Percentiles rank a stretch among this genome's conserved stretches.
Conservation (phyloP, 306 rosid species). For the Corylus heterophylla region DNA sequence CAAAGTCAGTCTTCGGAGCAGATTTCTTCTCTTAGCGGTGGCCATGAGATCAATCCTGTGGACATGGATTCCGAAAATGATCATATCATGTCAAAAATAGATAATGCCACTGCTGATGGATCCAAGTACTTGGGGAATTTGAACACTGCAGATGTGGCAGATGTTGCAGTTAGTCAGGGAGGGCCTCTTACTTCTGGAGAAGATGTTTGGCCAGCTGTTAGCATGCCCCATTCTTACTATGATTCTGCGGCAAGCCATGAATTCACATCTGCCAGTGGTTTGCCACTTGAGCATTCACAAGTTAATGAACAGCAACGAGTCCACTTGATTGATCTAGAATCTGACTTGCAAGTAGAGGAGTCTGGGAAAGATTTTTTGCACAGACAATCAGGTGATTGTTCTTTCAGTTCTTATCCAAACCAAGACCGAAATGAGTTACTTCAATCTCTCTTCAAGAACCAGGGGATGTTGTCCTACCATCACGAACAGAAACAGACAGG, state of each 20-base stretch:
- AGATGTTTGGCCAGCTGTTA: conserved; percentile 65
- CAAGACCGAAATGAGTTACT: conserved; percentile 72
- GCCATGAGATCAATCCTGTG: conserved; percentile 28
- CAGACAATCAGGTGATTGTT: conserved; percentile 46
- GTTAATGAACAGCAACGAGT: conserved; percentile 42
- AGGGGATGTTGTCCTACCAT: conserved; percentile 55
- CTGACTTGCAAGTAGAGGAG: conserved; percentile 53
- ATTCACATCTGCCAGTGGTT: conserved; percentile 43
- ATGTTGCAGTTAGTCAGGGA: conserved; percentile 42
- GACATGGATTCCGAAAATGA: conserved; percentile 40
- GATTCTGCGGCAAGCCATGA: conserved; percentile 59
- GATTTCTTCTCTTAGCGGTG: conserved; percentile 32
- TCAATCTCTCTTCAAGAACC: conserved; percentile 70
- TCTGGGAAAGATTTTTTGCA: conserved; percentile 47
- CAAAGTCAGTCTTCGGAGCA: conserved; percentile 32
- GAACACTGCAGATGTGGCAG: conserved; percentile 42
- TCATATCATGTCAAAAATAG: conserved; percentile 24
- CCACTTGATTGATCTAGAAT: conserved; percentile 54
- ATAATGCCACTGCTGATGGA: conserved; percentile 33
- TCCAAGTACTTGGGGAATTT: conserved; percentile 41
- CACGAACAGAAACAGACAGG: conserved; percentile 60
- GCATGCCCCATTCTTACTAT: conserved; percentile 65
- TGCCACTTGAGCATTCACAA: conserved; percentile 54
- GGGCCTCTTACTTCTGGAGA: conserved; percentile 45
- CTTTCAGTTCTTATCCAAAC: conserved; percentile 61